Evolutionary conservation across 2,329 filamentous ascomycete genomes (phyloP).

Genomic region (Penicillium sp.): DNA sequence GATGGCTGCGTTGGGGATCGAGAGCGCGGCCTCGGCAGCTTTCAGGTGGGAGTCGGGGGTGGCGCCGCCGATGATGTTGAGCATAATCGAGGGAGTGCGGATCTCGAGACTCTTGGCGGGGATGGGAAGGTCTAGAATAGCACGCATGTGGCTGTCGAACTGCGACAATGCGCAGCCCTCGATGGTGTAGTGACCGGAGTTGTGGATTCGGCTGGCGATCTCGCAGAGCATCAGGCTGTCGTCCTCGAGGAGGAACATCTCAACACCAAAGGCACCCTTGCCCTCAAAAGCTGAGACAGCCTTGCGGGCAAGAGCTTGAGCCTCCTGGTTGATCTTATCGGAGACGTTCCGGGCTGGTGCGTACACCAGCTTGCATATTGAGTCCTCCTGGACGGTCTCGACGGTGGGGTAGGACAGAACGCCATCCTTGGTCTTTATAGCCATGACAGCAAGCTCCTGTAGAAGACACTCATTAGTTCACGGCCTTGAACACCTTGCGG

Average conservation of each 20-base stretch:
- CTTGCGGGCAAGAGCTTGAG: constrained; percentile 69
- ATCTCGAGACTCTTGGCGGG: constrained; percentile 46
- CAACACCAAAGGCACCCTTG: constrained; percentile 90
- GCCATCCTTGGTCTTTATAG: constrained; percentile 76
- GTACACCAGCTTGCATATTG: constrained; percentile 88
- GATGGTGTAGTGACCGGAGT: constrained; percentile 93
- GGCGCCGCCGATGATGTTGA: constrained; percentile 54
- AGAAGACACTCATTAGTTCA: background rate
- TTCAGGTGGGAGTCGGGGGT: constrained; percentile 58
- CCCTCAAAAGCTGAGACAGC: constrained; percentile 78
- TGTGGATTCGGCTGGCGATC: constrained; percentile 77
- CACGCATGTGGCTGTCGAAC: constrained; percentile 81
- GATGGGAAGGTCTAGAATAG: constrained; percentile 69
- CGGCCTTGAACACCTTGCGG: background rate
- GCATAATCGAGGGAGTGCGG: constrained; percentile 49
- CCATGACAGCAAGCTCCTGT: constrained; percentile 83
- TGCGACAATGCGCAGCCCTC: constrained; percentile 87
- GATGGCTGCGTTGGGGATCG: constrained; percentile 57
- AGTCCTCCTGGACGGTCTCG: constrained; percentile 92
- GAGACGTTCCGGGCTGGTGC: constrained; percentile 71
- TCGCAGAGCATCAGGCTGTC: constrained; percentile 75
- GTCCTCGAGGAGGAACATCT: constrained; percentile 82
- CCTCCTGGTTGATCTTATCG: constrained; percentile 55
- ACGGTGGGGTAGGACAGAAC: constrained; percentile 78
- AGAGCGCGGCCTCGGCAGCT: constrained; percentile 53